These are phyloP conservation scores for Acephala macrosclerotiorum DNA, from an alignment of 2,329 filamentous ascomycete genomes.

Conservation along the genomic window DNA sequence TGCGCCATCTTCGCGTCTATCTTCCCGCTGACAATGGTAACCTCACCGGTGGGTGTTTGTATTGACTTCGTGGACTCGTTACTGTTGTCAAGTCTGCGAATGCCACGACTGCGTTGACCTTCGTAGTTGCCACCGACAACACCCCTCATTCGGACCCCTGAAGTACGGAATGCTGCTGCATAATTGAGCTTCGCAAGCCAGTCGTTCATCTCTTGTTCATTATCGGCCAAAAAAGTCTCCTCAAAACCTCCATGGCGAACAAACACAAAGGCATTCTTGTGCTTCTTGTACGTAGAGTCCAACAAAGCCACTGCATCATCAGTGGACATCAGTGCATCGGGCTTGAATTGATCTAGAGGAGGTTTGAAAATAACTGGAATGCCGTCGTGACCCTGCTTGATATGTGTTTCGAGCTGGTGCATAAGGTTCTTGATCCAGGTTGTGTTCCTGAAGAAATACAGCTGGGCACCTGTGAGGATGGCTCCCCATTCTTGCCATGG, in stretches of 20 bases:
- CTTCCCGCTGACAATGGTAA: slow-evolving; percentile 74
- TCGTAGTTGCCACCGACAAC: slow-evolving; percentile 87
- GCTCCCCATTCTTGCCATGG: slow-evolving; percentile 99
- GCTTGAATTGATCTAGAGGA: slow-evolving; percentile 89
- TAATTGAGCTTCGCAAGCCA: slow-evolving; percentile 98
- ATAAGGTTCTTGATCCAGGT: slow-evolving; percentile 92
- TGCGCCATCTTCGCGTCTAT: slow-evolving; percentile 85
- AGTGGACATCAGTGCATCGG: slow-evolving; percentile 91
- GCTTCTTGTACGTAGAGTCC: slow-evolving; percentile 88
- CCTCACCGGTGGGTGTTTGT: slow-evolving; percentile 75
- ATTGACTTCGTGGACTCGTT: slow-evolving; percentile 63
- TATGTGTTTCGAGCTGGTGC: slow-evolving; percentile 83
- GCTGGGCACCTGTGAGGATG: slow-evolving; percentile 92
- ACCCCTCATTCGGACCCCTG: slow-evolving; percentile 88
- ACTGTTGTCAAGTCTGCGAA: slow-evolving; percentile 68
- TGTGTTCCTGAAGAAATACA: slow-evolving; percentile 96
- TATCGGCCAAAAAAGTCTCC: slow-evolving; percentile 90
- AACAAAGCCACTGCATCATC: slow-evolving; percentile 89
- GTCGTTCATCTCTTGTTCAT: slow-evolving; percentile 91
- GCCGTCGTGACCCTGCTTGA: slow-evolving; percentile 77
- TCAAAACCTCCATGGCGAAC: slow-evolving; percentile 87
- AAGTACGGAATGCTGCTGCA: slow-evolving; percentile 90
- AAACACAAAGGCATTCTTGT: slow-evolving; percentile 94
- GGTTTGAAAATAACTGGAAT: slow-evolving; percentile 89
- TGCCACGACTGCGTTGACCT: slow-evolving; percentile 76